Conservation (phyloP, 139 green algal species). For the Coelastrella sp. region DNA sequence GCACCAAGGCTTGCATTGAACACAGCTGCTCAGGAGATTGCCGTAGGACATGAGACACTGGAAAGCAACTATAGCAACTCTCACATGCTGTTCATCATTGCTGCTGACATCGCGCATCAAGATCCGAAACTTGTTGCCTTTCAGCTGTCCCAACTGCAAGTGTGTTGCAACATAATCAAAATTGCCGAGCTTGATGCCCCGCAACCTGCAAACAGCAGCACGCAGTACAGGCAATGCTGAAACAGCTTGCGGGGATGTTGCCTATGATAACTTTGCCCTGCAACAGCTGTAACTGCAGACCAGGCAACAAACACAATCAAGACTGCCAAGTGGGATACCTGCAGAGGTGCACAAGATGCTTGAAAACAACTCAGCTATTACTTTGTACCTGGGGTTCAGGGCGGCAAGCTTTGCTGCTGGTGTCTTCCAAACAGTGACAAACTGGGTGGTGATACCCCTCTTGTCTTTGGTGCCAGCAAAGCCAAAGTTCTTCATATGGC, state of each 20-base stretch:
- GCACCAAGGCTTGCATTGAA: neutral
- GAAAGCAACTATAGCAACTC: too few relatives aligned
- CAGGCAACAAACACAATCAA: too few relatives aligned
- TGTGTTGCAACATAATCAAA: constrained; percentile 61
- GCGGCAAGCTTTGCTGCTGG: constrained; percentile 52
- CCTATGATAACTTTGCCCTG: too few relatives aligned
- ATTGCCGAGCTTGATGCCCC: constrained; percentile 76
- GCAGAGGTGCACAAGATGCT: too few relatives aligned
- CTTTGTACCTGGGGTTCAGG: constrained; percentile 57
- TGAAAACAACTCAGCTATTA: too few relatives aligned
- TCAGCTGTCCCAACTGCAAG: constrained; percentile 80
- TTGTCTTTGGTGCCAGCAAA: constrained; percentile 95
- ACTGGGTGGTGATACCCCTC: constrained; percentile 87
- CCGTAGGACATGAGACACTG: too few relatives aligned
- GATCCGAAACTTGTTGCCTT: constrained; percentile 88
- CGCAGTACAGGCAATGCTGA: neutral
- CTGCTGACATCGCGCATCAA: constrained; percentile 70
- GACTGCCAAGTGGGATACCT: too few relatives aligned
- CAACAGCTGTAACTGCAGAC: too few relatives aligned
- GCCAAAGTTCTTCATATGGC: constrained; percentile 15
- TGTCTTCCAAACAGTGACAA: constrained; percentile 81
- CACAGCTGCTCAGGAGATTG: too few relatives aligned
- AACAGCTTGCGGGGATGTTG: neutral
- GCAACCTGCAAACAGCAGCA: constrained; percentile 54
- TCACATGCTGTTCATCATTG: constrained; percentile 42